Evolutionary conservation across 257 asterid species (phyloP), one percentile per base, ranked within the genome.

Genomic region (Fraxinus cuspidata): DNA sequence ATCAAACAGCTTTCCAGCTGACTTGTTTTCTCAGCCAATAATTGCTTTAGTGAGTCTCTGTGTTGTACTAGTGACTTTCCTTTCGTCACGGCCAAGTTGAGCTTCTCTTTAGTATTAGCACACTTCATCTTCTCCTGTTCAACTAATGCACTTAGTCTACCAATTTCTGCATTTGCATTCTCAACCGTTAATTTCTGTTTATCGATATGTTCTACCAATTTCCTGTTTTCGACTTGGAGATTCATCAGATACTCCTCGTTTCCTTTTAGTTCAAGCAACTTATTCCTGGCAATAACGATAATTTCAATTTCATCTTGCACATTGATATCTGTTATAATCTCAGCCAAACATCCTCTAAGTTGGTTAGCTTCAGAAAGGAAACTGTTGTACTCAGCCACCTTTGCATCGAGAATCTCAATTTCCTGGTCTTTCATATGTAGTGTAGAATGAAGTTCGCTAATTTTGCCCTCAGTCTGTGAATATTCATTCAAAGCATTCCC

Each of bases 11-110:
- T 88, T 74, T 90, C 95, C 84, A 96, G 74, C 84, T 92, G 87
- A 37, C 85, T 86, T 5, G 94, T 87, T 85, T 92, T 96, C 74
- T 96, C 98, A 78, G 92, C 86, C 83, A 96, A 83, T 60, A 84
- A 81, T 81, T 90, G 95, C 85, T 92, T 96, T 81, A 96, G 87
- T 8, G 92, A 87, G 77, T 96, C 99, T 70, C 99, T 88, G 60
- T 96, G 90, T 84, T 96, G 98, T 77, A 96, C 97, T 87, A 93
- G 85, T 28, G 94, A 96, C 92, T 96, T 96, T 72, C 99, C 99
- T 87, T 89, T 96, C 7, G 97, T 90, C 88, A 92, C 99, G 2
- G 99, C 99, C 96, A 93, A 81, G 90, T 89, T 88, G 75, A 96
- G 97, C 92, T 93, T 96, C 92, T 96, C 97, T 84, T 96, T 96